Evolutionary conservation across 345 rosid genomes (phyloP), one percentile per base, ranked within the genome.

Genomic region (Bruguiera sexangula): DNA sequence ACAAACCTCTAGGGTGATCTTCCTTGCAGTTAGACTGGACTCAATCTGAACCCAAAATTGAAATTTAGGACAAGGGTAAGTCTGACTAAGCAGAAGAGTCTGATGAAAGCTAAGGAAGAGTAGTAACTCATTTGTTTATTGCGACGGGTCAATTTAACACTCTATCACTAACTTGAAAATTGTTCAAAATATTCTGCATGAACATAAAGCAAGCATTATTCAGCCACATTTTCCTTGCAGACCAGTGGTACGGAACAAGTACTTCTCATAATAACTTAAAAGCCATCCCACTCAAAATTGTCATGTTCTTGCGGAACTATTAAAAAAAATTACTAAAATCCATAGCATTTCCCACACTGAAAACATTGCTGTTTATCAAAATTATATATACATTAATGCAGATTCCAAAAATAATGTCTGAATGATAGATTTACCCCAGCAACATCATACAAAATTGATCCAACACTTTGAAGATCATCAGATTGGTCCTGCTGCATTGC

Each of bases 401-500:
- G 32, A 24, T 27, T 65, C 43, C 55, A 22, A 16, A 15, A 29
- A 27, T n/a, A 30, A 27, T 31, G 6, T 36, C 63, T 61, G 6
- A 66, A 13, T 55, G 48, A 30, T 3, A 60, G 72, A 78, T 31
- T 75, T 80, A 88, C 96, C 85, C 83, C 87, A 0, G 76, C 58
- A 54, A 75, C 63, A 30, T 87, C 59, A 19, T 83, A 67, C 59
- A 90, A 78, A 74, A 84, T 66, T 27, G 89, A 75, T 68, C 92
- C 98, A 62, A 87, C 92, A 31, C 57, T 57, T 58, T 71, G 80
- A 75, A 93, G 91, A 84, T 90, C 91, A 62, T 81, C 72, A 19
- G 92, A 80, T 22, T 54, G 24, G 78, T 93, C 97, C 71, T 85
- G 85, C 73, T 87, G 97, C 84, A 90, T 86, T 46, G 85, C 67